Percentiles rank a stretch among this genome's conserved stretches.
Evolutionary conservation across 2,329 filamentous ascomycete genomes (phyloP).

Genomic region (Didymellaceae sp.): DNA sequence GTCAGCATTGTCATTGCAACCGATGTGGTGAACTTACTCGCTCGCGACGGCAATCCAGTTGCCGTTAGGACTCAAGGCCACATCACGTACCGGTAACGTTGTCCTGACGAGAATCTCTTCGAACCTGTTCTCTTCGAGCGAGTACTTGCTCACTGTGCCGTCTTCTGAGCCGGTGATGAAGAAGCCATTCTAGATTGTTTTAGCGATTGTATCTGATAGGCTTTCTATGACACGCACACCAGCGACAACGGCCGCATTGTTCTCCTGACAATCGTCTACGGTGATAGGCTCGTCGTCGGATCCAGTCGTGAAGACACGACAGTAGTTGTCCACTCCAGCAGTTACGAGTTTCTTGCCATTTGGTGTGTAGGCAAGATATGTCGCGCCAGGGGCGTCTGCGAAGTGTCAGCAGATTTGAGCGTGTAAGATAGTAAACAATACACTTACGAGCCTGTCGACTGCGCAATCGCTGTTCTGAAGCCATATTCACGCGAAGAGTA

Average conservation of each 20-base stretch:
- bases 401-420: neutral
- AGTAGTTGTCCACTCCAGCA: conserved; percentile 90
- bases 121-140: conserved; percentile 74
- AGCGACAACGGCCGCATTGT: conserved; percentile 79
- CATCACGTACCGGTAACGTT: conserved; percentile 84
- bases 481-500: conserved; percentile 16
- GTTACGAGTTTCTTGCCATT: conserved; percentile 87
- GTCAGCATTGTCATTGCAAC: conserved; percentile 28
- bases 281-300: conserved; percentile 92
- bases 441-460: conserved; percentile 43
- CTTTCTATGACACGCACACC: conserved; percentile 55
- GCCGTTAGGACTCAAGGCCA: conserved; percentile 80
- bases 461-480: conserved; percentile 31
- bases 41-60: conserved; percentile 95
- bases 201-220: conserved; percentile 17
- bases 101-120: conserved; percentile 83
- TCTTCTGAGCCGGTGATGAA: conserved; percentile 93
- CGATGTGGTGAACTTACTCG: conserved; percentile 64
- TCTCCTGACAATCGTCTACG: conserved; percentile 88
- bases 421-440: neutral
- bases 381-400: conserved; percentile 81
- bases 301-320: conserved; percentile 89
- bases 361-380: conserved; percentile 87
- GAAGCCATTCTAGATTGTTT: conserved; percentile 67
- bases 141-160: conserved; percentile 93